A percentile compares a stretch with the other conserved stretches of the same genome.
Conservation (phyloP, 495 filamentous ascomycete genomes). For the Thermochaetoides thermophila region DNA sequence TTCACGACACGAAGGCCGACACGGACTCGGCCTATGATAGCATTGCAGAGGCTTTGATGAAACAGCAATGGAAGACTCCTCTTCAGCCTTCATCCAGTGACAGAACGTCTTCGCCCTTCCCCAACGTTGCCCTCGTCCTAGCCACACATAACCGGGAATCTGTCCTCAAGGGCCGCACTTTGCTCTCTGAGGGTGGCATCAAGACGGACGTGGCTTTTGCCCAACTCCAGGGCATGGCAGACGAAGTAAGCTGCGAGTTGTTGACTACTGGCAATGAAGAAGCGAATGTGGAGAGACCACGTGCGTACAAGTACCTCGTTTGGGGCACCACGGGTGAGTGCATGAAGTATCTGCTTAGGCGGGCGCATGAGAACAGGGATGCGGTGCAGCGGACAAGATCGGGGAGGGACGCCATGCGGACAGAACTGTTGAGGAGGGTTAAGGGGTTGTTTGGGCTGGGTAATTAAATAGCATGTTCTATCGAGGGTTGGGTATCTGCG, state of each 20-base stretch:
- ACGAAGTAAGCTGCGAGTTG: constrained; percentile 78
- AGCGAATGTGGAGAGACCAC: constrained; percentile 21
- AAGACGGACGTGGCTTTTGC: constrained; percentile 61
- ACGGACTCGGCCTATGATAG: constrained; percentile 40
- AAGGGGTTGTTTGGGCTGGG: constrained; percentile 28
- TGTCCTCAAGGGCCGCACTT: constrained; percentile 49
- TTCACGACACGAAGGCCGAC: constrained; percentile 69
- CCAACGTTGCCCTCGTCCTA: constrained; percentile 55
- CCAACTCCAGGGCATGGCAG: constrained; percentile 93
- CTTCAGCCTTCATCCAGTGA: constrained; percentile 24
- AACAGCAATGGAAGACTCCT: constrained; percentile 33
- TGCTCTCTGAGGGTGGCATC: constrained; percentile 18
- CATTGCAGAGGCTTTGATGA: constrained; percentile 23
- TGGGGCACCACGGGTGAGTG: constrained; percentile 90
- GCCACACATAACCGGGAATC: constrained; percentile 88
- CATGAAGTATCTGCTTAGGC: constrained; percentile 75
- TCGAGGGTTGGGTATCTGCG: too few species aligned
- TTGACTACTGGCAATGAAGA: constrained; percentile 27
- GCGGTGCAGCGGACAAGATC: constrained; percentile 65
- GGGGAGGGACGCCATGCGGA: constrained; percentile 57
- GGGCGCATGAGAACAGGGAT: constrained; percentile 85
- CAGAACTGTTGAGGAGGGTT: constrained; percentile 52
- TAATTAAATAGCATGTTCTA: background rate
- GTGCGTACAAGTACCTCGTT: constrained; percentile 76
- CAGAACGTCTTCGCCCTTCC: constrained; percentile 32